Evolutionary conservation across 352 stramenopile species (phyloP).

Genomic region (Pythium guiyangense): DNA sequence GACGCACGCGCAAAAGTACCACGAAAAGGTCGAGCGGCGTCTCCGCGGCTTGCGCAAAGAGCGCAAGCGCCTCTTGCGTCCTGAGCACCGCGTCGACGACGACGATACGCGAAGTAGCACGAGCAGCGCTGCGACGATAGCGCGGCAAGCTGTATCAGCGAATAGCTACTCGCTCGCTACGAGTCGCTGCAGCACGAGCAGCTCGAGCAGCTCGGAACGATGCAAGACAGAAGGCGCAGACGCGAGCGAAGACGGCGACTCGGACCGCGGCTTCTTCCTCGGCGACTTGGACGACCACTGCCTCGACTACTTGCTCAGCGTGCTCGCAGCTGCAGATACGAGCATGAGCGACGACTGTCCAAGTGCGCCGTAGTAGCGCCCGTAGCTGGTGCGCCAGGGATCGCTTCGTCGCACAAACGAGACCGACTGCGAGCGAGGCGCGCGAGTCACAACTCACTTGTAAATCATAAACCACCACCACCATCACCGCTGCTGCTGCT

Average conservation of each 20-base stretch:
- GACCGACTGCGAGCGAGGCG: too few relatives aligned
- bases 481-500: too few relatives aligned
- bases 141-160: too few relatives aligned
- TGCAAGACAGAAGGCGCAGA: background rate
- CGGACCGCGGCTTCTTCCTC: background rate
- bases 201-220: background rate
- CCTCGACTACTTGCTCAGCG: conserved; percentile 6
- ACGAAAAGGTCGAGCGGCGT: conserved; percentile 69
- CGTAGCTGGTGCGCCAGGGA: too few relatives aligned
- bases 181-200: background rate
- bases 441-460: too few relatives aligned
- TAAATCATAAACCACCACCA: too few relatives aligned
- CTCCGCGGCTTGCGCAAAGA: conserved; percentile 54
- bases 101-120: conserved; percentile 2
- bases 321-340: background rate
- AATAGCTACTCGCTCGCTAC: too few relatives aligned
- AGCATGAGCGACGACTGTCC: too few relatives aligned
- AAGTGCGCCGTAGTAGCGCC: too few relatives aligned
- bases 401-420: too few relatives aligned
- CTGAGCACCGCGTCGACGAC: conserved; percentile 55
- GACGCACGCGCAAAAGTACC: conserved; percentile 56
- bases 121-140: too few relatives aligned
- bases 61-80: conserved; percentile 38
- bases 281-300: conserved; percentile 2
- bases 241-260: background rate